Evolutionary conservation across 1,284 basidiomycete genomes (phyloP).

Genomic region (Malassezia nana): DNA sequence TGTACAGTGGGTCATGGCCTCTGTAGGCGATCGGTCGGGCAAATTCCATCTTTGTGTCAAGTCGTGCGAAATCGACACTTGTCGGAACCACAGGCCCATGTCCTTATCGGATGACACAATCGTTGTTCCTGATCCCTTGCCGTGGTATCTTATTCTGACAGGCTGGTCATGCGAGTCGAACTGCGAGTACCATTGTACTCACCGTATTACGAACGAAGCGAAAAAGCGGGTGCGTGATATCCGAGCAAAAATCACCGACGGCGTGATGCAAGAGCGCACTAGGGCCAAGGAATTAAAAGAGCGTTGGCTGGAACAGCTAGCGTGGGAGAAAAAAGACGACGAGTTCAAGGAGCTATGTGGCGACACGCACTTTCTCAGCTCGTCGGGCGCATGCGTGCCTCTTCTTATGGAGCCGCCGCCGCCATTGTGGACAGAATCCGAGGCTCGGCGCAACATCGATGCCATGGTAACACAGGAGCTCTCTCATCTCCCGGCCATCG

Average conservation of each 20-base stretch:
- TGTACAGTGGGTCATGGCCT: constrained; percentile 20
- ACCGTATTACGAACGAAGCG: constrained; percentile 63
- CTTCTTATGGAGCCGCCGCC: constrained; percentile 5
- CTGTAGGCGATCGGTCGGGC: constrained; percentile 39
- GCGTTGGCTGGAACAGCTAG: constrained; percentile 8
- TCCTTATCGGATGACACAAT: constrained; percentile 30
- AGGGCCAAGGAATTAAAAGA: not conserved
- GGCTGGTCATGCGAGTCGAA: constrained; percentile 70
- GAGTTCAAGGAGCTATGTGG: not conserved
- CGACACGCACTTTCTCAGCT: not conserved
- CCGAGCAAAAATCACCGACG: constrained; percentile 40
- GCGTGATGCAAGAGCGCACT: constrained; percentile 15
- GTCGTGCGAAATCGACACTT: constrained; percentile 36
- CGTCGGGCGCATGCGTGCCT: constrained; percentile 5
- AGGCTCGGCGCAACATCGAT: not conserved
- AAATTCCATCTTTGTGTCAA: constrained; percentile 36
- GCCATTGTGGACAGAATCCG: not conserved
- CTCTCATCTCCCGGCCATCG: constrained; percentile 24
- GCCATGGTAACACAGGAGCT: constrained; percentile 22
- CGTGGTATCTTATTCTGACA: constrained; percentile 53
- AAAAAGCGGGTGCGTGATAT: constrained; percentile 44
- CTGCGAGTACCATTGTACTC: constrained; percentile 82
- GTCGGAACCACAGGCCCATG: constrained; percentile 23
- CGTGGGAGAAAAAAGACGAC: not conserved
- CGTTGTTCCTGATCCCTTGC: constrained; percentile 46